phyloP scores from a whole-genome alignment of 495 filamentous ascomycete genomes.

The Pyronema omphalodes region DNA sequence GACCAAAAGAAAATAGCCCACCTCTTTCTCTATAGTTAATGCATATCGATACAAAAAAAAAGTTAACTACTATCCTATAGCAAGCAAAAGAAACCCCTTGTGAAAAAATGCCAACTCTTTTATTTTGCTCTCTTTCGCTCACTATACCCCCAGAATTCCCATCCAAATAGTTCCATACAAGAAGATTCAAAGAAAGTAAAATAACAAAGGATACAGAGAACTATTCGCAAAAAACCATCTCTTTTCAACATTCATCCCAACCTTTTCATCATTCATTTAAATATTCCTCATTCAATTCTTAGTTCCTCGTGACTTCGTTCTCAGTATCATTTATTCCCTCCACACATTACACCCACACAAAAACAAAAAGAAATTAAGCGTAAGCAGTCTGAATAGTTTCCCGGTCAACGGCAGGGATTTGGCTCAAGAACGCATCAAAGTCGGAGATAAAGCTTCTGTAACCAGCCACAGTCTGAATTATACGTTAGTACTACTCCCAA shows the following conservation, averaged over 20 bases:
- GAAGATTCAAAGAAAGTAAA: not conserved
- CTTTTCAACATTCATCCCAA: not conserved
- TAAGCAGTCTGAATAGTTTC: conserved; percentile 25
- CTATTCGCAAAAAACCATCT: not conserved
- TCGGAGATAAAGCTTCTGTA: conserved; percentile 75
- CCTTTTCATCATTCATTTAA: not conserved
- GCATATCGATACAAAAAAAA: not conserved
- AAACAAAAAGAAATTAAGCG: not conserved
- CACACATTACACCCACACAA: not conserved
- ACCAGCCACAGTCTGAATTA: conserved; percentile 48
- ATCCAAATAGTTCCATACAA: not conserved
- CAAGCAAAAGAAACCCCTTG: not conserved
- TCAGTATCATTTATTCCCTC: too few species aligned
- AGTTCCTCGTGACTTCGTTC: not conserved
- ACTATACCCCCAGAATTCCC: not conserved
- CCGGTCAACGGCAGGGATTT: conserved; percentile 44
- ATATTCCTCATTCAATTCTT: not conserved
- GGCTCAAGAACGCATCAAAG: conserved; percentile 59
- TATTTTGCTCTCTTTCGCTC: not conserved
- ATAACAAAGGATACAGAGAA: not conserved
- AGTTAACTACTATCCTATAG: not conserved
- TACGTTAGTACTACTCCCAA: conserved; percentile 25
- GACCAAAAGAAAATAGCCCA: not conserved
- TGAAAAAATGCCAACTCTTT: conserved; percentile 1
- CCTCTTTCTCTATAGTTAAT: not conserved